Base-by-base conservation (phyloP, 306 rosid genomes). In the Prunus salicina region DNA sequence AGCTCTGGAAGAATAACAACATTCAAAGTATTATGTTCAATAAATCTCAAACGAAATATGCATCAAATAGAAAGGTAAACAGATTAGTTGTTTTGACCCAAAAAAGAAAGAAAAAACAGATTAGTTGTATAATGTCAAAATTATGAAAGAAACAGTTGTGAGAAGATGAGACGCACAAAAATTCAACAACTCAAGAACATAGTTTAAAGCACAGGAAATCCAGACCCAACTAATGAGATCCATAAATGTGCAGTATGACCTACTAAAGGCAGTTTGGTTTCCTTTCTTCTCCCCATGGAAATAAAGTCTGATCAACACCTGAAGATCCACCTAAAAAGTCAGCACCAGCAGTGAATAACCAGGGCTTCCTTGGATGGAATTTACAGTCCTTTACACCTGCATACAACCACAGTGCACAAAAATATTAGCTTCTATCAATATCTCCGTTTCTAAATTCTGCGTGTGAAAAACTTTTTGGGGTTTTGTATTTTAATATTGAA, bases 321-420 rank as follows among this genome's bases (percentile, higher is more conserved):
- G 43, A 38, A 38, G 43, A 38, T 38, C 43, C 43, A 7, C 43
- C 43, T 38, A 7, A 38, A 1, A 86, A 89, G 87, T 95, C 97
- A 32, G 93, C 93, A 77, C 97, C 97, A 1, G 97, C 91, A 0
- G 97, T 92, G 79, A 92, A 95, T 76, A 90, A 63, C 96, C 97
- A 89, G 12, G 92, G 97, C 78, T 88, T 92, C 81, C 90, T 84
- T 2, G 97, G 97, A 86, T 95, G 97, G 80, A 92, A 90, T 82
- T 87, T 92, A 76, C 97, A 89, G 77, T 95, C 97, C 89, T 88
- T 64, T 76, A 88, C 90, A 75, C 98, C 97, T 93, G 88, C 86
- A 84, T 64, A 79, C 57, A 76, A 30, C 45, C 46, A 63, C 19
- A 60, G 45, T 28, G 69, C 84, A 58, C 10, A 12, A 38, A 34